These are phyloP conservation scores for Trichosporon sp. DNA, from an alignment of 1,284 basidiomycete genomes.

Conservation along the genomic window DNA sequence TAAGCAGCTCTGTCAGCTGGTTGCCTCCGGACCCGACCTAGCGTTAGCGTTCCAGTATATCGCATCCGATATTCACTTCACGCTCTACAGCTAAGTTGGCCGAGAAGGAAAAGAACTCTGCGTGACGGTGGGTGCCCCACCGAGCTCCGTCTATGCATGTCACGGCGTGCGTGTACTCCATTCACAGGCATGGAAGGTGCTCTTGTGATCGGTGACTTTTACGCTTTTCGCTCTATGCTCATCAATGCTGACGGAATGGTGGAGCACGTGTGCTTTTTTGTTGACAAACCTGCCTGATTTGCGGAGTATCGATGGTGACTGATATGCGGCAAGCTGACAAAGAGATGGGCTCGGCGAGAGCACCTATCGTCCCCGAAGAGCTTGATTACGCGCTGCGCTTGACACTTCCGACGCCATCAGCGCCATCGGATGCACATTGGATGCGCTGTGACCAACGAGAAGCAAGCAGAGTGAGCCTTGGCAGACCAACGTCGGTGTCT, in stretches of 20 bases:
- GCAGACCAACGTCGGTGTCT: background rate
- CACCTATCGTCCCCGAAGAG: background rate
- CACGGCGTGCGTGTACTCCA: background rate
- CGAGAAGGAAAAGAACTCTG: background rate
- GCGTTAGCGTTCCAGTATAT: background rate
- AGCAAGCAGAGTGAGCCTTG: background rate
- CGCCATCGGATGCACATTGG: too few species aligned
- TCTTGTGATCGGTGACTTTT: conserved; percentile 9
- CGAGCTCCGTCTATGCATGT: background rate
- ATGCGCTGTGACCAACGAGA: background rate
- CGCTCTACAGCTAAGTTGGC: background rate
- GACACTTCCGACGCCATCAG: background rate
- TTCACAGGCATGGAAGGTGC: background rate
- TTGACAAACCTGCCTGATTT: too few species aligned
- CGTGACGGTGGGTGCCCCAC: background rate
- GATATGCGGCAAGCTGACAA: too few species aligned
- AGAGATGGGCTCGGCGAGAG: background rate
- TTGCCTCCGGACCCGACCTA: background rate
- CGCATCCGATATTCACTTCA: background rate
- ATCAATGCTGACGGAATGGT: background rate
- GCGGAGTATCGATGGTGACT: too few species aligned
- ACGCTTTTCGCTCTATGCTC: conserved; percentile 12
- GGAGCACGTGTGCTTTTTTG: background rate
- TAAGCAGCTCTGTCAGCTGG: too few species aligned
- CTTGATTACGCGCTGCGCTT: background rate